phyloP scores from a whole-genome alignment of 2,329 filamentous ascomycete genomes.

The Neonectria punicea region DNA sequence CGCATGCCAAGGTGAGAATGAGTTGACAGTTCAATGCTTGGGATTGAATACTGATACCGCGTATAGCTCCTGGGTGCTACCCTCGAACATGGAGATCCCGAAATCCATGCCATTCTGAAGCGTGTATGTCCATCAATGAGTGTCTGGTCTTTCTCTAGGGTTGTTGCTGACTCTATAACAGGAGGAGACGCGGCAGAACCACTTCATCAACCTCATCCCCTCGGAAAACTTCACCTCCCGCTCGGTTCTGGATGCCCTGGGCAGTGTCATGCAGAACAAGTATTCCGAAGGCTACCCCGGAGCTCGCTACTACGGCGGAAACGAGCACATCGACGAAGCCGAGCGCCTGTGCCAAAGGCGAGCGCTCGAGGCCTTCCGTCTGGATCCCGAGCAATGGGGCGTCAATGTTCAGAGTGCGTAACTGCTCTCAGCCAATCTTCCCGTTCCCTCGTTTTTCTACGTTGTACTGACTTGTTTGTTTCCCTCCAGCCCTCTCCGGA shows the following conservation, averaged over 20 bases:
- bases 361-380: constrained; percentile 83
- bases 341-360: constrained; percentile 88
- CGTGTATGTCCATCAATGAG: constrained; percentile 66
- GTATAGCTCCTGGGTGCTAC: constrained; percentile 77
- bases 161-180: constrained; percentile 47
- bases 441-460: background rate
- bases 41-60: constrained; percentile 13
- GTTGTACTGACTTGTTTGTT: constrained; percentile 11
- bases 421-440: background rate
- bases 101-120: constrained; percentile 85
- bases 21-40: accelerated
- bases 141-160: background rate
- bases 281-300: constrained; percentile 98
- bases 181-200: constrained; percentile 94
- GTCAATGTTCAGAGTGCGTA: constrained; percentile 89
- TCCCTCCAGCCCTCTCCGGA: constrained; percentile 73
- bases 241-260: constrained; percentile 86
- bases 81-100: constrained; percentile 83
- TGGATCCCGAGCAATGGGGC: constrained; percentile 88
- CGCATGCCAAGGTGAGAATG: constrained; percentile 37
- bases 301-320: constrained; percentile 93
- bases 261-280: constrained; percentile 96
- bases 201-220: constrained; percentile 95
- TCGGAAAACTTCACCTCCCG: constrained; percentile 94
- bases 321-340: constrained; percentile 91